Evolutionary conservation across 1,139 yeast species (phyloP), one percentile per base, ranked within the genome.

Genomic region (Taphrina communis): DNA sequence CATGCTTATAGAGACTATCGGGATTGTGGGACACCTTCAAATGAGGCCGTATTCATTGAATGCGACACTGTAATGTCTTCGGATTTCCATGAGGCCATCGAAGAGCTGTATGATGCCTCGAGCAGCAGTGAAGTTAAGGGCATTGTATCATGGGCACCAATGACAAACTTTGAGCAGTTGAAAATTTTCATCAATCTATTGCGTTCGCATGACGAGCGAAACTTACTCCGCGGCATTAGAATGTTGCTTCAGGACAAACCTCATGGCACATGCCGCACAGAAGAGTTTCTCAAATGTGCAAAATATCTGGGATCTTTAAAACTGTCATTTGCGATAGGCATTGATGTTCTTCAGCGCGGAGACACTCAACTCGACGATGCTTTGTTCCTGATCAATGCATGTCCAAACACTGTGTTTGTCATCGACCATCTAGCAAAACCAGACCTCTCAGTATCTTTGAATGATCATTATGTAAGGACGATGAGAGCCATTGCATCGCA

Each of bases 61-160:
- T 63, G 67, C 25, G 67, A 63, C 35, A 57, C 59, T 14, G 12
- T 12, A 7, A 36, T 39, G 21, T n/a, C 60, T 12, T 25, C 35
- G 11, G 66, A 41, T 39, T 55, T 52, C 17, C 53, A 42, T 35
- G 52, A 19, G 12, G 53, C 41, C 6, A 36, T 63, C 6, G 53
- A 19, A 21, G 67, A 55, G 44, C 7, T 63, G 12, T 12, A 36
- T 12, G 67, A 63, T 14, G 67, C 55, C 9, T 46, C 61, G n/a
- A 31, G 17, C 25, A 50, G 38, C 12, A 21, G 14, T 12, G 31
- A 14, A 36, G 21, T 63, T 19, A 39, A 38, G 6, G 61, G 60
- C n/a, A 44, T 63, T 14, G 42, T 63, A 11, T 59, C 67, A 4
- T 63, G 67, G 67, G 61, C 67, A 17, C 67, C 67, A n/a, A 31